Percentiles rank a stretch among this genome's conserved stretches.
Conservation (phyloP, 2,329 filamentous ascomycete genomes). For the Apiospora aurea region DNA sequence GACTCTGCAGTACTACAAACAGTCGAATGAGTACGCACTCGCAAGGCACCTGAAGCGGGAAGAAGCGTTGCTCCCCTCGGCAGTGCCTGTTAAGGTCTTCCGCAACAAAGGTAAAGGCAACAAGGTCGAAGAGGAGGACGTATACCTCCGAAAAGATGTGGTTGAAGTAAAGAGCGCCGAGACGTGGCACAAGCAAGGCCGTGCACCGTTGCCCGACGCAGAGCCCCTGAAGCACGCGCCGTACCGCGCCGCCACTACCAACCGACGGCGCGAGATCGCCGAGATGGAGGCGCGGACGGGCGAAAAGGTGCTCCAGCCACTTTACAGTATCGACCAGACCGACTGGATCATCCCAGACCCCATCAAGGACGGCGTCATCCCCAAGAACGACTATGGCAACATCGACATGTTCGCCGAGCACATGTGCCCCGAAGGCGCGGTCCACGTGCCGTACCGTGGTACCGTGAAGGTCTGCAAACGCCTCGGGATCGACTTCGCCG, state of each 20-base stretch:
- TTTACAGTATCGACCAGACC: conserved; percentile 86
- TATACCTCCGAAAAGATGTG: conserved; percentile 81
- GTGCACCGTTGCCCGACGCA: conserved; percentile 74
- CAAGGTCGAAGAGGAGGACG: conserved; percentile 77
- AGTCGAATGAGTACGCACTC: conserved; percentile 83
- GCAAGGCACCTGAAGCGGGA: conserved; percentile 89
- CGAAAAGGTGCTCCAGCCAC: conserved; percentile 82
- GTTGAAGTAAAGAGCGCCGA: conserved; percentile 88
- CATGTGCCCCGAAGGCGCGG: conserved; percentile 84
- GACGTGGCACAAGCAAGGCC: conserved; percentile 97
- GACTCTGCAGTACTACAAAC: conserved; percentile 88
- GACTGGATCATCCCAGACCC: conserved; percentile 94
- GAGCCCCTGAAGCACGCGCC: conserved; percentile 85
- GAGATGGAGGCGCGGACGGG: conserved; percentile 82
- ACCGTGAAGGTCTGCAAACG: conserved; percentile 83
- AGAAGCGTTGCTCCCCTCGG: conserved; percentile 78
- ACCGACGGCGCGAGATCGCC: conserved; percentile 86
- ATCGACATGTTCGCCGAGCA: conserved; percentile 94
- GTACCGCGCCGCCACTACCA: conserved; percentile 88
- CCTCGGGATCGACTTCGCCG: conserved; percentile 86
- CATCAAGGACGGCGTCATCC: conserved; percentile 84
- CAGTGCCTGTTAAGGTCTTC: conserved; percentile 77
- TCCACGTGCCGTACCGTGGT: conserved; percentile 82
- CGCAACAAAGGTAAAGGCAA: conserved; percentile 76
- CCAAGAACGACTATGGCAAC: conserved; percentile 94